Base-by-base conservation (phyloP, 2,329 filamentous ascomycete species). In the Penicillium sp. region DNA sequence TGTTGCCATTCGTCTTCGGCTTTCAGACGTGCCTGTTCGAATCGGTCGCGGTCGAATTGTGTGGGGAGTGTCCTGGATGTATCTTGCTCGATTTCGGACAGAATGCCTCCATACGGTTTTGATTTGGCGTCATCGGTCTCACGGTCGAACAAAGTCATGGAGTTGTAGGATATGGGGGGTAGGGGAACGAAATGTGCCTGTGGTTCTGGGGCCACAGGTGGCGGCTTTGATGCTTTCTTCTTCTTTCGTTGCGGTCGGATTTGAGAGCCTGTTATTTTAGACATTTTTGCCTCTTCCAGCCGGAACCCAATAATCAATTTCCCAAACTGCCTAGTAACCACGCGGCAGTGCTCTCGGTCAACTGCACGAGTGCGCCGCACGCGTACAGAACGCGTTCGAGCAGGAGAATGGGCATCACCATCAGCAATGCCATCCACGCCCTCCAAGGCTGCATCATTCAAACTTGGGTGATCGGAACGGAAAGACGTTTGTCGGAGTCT, bases 31-130 rank as follows among this genome's bases (percentile, higher is more conserved):
- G 94, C 92, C 62, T 91, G 85, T 64, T 97, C 91, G 65, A 99
- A 99, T 10, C 87, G 86, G 59, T 89, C 87, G 44, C 93, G 86
- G 70, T 99, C 94, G 50, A 87, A 84, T 42, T 87, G 82, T 33
- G 85, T 83, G 0, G 94, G 94, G 37, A 96, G 81, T 0, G 94
- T 97, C 67, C 90, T 90, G 2, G 89, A 87, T 0, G 94, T 99
- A 68, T 97, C 93, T 1, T 92, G 92, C 71, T 99, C 93, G 0
- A 82, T 81, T 72, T 97, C 93, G 0, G 84, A 89, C 28, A 99
- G 80, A 49, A 99, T 96, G 1, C 94, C 94, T 28, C 94, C 94
- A 62, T 97, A 99, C 0, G 94, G 94, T 70, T 96, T 97, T 47
- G 89, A 89, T 71, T 95, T 96, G 37, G 86, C 79, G 66, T 97